These are phyloP conservation scores for Claviceps sp. DNA, from an alignment of 2,329 filamentous ascomycete genomes.

Conservation along the genomic window DNA sequence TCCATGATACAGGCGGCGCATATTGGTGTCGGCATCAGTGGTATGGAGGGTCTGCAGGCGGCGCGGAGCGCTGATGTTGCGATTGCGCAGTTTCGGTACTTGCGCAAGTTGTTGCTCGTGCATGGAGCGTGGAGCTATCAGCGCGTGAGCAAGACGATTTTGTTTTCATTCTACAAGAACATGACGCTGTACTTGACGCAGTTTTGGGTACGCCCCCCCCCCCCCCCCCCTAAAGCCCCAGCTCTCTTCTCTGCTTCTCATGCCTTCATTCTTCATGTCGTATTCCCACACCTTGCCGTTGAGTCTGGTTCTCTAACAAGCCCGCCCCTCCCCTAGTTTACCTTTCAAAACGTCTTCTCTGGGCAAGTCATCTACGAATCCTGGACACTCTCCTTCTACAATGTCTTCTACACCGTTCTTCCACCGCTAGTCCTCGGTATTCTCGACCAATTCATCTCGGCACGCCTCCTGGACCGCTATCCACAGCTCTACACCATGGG, in stretches of 20 bases:
- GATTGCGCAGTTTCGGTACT: slow-evolving; percentile 89
- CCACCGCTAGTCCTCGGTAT: slow-evolving; percentile 92
- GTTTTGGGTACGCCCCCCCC: slow-evolving; percentile 62
- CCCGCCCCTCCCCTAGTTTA: slow-evolving; percentile 45
- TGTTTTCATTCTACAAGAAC: slow-evolving; percentile 99
- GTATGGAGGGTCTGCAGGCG: slow-evolving; percentile 91
- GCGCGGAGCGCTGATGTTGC: slow-evolving; percentile 91
- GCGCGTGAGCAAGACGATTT: slow-evolving; percentile 87
- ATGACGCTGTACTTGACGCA: slow-evolving; percentile 98
- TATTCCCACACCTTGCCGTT: too few relatives aligned
- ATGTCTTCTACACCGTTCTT: slow-evolving; percentile 92
- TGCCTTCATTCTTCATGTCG: background rate
- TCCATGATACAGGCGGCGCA: slow-evolving; percentile 99
- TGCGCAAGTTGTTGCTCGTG: slow-evolving; percentile 85
- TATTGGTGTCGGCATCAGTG: slow-evolving; percentile 94
- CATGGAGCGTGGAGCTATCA: slow-evolving; percentile 98
- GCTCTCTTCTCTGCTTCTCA: background rate
- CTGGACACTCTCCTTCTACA: slow-evolving; percentile 99
- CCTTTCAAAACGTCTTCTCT: slow-evolving; percentile 96
- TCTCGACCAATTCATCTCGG: slow-evolving; percentile 94
- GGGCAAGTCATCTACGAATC: slow-evolving; percentile 98
- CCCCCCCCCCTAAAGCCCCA: background rate
- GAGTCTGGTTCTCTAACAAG: background rate
- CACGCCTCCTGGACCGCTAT: slow-evolving; percentile 83
- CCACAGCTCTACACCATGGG: slow-evolving; percentile 90